These are phyloP conservation scores for Ceratocystis eucalypticola DNA, from an alignment of 2,329 filamentous ascomycete species.

Conservation along the genomic window DNA sequence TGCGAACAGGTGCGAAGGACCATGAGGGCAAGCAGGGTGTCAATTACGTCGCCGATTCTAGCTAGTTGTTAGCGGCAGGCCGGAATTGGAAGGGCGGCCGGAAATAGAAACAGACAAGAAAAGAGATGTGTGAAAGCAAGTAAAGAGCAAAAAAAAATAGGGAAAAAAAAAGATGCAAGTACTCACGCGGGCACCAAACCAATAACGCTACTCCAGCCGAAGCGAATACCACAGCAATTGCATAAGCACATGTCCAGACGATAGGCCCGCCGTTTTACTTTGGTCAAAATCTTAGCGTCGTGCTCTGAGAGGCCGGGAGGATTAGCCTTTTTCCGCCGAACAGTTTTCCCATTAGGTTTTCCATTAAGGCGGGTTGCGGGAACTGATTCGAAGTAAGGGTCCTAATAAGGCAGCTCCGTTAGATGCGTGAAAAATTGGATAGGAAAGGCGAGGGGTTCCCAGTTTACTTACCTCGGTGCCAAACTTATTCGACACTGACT, in stretches of 20 bases:
- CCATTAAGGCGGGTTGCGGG: constrained; percentile 57
- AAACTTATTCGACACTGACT: constrained; percentile 44
- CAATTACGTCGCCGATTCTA: constrained; percentile 61
- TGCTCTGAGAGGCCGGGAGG: constrained; percentile 71
- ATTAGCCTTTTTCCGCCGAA: constrained; percentile 73
- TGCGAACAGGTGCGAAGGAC: constrained; percentile 59
- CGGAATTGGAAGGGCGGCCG: too few relatives aligned
- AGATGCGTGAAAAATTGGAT: background rate
- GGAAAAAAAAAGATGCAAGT: background rate
- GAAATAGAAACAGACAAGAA: too few relatives aligned
- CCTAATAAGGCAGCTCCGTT: constrained; percentile 36
- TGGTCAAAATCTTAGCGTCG: constrained; percentile 70
- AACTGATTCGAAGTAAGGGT: constrained; percentile 79
- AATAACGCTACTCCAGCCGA: constrained; percentile 82
- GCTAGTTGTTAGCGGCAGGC: background rate
- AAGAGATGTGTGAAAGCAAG: too few relatives aligned
- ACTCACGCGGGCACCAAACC: constrained; percentile 69
- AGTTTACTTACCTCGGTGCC: constrained; percentile 36
- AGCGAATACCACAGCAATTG: constrained; percentile 64
- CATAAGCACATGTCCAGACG: constrained; percentile 74
- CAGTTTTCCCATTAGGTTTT: constrained; percentile 54
- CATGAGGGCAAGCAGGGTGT: constrained; percentile 59
- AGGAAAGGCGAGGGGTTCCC: too few relatives aligned
- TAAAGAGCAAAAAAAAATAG: background rate
- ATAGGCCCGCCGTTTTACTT: constrained; percentile 76